Percentiles rank a stretch among this genome's conserved stretches.
These are phyloP conservation scores for Fomitopsis pulvina DNA, from an alignment of 768 basidiomycete genomes.

Conservation along the genomic window DNA sequence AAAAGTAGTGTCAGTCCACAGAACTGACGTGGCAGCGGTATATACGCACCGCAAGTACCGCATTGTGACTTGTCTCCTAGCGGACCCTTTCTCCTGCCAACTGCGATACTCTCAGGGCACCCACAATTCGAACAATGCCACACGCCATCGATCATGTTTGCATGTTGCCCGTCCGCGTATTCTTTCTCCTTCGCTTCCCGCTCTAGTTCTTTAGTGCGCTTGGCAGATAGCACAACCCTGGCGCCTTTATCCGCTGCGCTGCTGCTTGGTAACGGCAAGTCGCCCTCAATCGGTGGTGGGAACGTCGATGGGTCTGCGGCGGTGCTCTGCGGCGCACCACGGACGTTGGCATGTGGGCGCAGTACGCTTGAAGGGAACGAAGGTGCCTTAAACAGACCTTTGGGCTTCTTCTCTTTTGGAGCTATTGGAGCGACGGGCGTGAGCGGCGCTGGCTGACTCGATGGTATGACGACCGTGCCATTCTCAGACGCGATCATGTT, in stretches of 20 bases:
- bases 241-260: slow-evolving; percentile 31
- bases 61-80: slow-evolving; percentile 88
- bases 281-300: slow-evolving; percentile 54
- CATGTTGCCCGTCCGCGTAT: slow-evolving; percentile 76
- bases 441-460: slow-evolving; percentile 36
- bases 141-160: slow-evolving; percentile 74
- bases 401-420: slow-evolving; percentile 61
- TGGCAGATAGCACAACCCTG: slow-evolving; percentile 43
- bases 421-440: slow-evolving; percentile 30
- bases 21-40: background rate
- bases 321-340: slow-evolving; percentile 59
- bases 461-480: slow-evolving; percentile 48
- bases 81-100: slow-evolving; percentile 85
- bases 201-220: slow-evolving; percentile 67
- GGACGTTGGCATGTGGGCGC: slow-evolving; percentile 52
- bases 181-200: slow-evolving; percentile 80
- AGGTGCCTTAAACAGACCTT: slow-evolving; percentile 71
- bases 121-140: slow-evolving; percentile 98
- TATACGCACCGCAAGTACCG: slow-evolving; percentile 81
- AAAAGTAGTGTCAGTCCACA: slow-evolving; percentile 3
- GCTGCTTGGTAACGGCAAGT: slow-evolving; percentile 39
- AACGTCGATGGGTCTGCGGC: slow-evolving; percentile 56
- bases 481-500: slow-evolving; percentile 93
- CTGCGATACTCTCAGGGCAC: slow-evolving; percentile 78
- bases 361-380: slow-evolving; percentile 47